These are phyloP conservation scores for Candida endomychidarum DNA, from an alignment of 805 yeast genomes.

Conservation along the genomic window DNA sequence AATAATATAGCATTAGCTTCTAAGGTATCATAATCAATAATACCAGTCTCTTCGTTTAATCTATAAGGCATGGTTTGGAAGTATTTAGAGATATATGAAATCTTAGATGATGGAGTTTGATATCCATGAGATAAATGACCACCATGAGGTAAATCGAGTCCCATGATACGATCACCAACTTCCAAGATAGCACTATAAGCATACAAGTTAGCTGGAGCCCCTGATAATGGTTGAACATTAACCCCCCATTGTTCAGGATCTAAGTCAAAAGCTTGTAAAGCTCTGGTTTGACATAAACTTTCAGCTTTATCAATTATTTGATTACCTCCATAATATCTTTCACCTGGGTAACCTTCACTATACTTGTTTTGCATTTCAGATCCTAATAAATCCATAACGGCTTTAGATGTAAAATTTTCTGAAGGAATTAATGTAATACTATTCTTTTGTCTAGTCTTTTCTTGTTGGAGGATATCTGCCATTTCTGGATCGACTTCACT, in stretches of 20 bases:
- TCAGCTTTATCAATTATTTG: conserved; percentile 96
- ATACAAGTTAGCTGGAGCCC: conserved; percentile 97
- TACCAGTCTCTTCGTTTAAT: conserved; percentile 86
- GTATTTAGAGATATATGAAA: conserved; percentile 93
- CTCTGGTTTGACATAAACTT: conserved; percentile 89
- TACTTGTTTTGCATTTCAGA: conserved; percentile 98
- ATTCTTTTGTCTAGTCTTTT: conserved; percentile 87
- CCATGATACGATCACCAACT: conserved; percentile 97
- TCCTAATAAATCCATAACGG: conserved; percentile 95
- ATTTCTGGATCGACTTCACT: conserved; percentile 77
- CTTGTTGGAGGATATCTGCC: conserved; percentile 69
- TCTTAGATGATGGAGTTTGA: conserved; percentile 90
- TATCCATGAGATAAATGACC: conserved; percentile 99
- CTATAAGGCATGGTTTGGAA: conserved; percentile 99
- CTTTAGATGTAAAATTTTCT: conserved; percentile 94
- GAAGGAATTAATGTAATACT: conserved; percentile 94
- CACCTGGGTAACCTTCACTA: conserved; percentile 99
- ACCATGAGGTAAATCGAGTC: conserved; percentile 96
- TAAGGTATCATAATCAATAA: conserved; percentile 93
- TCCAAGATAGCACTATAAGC: conserved; percentile 94
- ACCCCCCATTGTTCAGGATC: conserved; percentile 92
- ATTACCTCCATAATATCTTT: conserved; percentile 98
- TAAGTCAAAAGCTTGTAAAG: conserved; percentile 82
- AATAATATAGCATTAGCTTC: conserved; percentile 87
- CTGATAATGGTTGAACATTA: conserved; percentile 93